A percentile compares a stretch with the other conserved stretches of the same genome.
Conservation (phyloP, 2,329 filamentous ascomycete species). For the Fusarium staphyleae region DNA sequence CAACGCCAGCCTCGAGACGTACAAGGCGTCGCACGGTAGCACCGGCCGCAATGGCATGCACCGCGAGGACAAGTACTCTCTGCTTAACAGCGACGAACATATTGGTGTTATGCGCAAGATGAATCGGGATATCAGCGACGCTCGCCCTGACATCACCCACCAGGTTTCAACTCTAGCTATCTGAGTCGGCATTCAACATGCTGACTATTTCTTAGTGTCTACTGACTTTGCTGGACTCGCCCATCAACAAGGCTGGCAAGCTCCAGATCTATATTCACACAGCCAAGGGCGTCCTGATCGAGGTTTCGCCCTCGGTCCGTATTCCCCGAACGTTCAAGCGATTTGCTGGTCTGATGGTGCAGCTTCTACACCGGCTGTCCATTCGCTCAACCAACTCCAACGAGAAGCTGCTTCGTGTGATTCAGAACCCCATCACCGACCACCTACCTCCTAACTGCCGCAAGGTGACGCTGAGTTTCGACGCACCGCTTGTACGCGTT, state of each 20-base stretch:
- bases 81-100: conserved; percentile 98
- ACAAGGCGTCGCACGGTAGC: conserved; percentile 84
- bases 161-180: conserved; percentile 69
- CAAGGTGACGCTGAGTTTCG: conserved; percentile 96
- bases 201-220: conserved; percentile 74
- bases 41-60: conserved; percentile 67
- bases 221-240: conserved; percentile 94
- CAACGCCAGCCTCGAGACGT: conserved; percentile 97
- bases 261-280: conserved; percentile 99
- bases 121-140: conserved; percentile 98
- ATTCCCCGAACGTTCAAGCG: conserved; percentile 99
- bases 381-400: conserved; percentile 97
- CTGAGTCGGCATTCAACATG: conserved; percentile 54
- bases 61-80: conserved; percentile 93
- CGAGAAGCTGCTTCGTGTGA: conserved; percentile 96
- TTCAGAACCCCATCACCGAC: conserved; percentile 97
- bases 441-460: conserved; percentile 96
- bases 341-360: conserved; percentile 98
- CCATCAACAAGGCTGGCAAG: conserved; percentile 97
- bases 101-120: conserved; percentile 99
- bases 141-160: conserved; percentile 96
- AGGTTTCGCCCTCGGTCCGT: conserved; percentile 96
- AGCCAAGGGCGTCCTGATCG: conserved; percentile 94
- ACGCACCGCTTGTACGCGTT: conserved; percentile 84
- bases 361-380: conserved; percentile 91